Evolutionary conservation across 164 flowering plant species (phyloP).

Genomic region (Magnolia officinalis): DNA sequence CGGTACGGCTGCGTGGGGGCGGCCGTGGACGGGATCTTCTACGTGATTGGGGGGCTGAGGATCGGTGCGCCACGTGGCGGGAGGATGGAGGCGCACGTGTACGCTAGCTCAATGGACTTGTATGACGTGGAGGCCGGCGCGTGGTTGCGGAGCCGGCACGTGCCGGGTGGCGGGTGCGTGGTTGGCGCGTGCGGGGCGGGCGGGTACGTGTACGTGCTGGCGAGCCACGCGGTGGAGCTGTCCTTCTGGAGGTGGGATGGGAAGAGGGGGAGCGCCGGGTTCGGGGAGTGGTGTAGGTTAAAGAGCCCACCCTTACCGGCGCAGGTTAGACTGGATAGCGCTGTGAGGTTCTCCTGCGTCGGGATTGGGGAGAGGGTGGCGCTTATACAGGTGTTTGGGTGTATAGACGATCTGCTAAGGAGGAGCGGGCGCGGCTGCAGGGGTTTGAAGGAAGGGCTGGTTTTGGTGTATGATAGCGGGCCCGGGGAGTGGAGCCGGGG

Average conservation of each 20-base stretch:
- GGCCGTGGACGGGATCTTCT: constrained; percentile 67
- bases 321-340: constrained; percentile 62
- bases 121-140: constrained; percentile 59
- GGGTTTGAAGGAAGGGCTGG: constrained; percentile 62
- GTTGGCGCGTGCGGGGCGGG: constrained; percentile 74
- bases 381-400: constrained; percentile 64
- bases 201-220: constrained; percentile 55
- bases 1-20: constrained; percentile 87
- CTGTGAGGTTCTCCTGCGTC: constrained; percentile 69
- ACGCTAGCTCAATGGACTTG: constrained; percentile 83
- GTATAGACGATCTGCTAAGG: constrained; percentile 67
- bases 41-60: constrained; percentile 77
- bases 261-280: constrained; percentile 36
- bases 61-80: constrained; percentile 32
- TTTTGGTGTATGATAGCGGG: constrained; percentile 51
- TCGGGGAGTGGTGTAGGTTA: constrained; percentile 75
- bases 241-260: constrained; percentile 82
- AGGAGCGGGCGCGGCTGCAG: constrained; percentile 59
- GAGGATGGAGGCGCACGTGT: constrained; percentile 45
- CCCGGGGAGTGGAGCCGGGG: constrained; percentile 72
- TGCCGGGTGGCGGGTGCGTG: constrained; percentile 92
- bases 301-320: constrained; percentile 67
- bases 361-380: constrained; percentile 58
- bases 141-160: constrained; percentile 71
- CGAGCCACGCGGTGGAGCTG: constrained; percentile 88